These are phyloP conservation scores for Hericium coralloides DNA, from an alignment of 768 basidiomycete species.

Conservation along the genomic window DNA sequence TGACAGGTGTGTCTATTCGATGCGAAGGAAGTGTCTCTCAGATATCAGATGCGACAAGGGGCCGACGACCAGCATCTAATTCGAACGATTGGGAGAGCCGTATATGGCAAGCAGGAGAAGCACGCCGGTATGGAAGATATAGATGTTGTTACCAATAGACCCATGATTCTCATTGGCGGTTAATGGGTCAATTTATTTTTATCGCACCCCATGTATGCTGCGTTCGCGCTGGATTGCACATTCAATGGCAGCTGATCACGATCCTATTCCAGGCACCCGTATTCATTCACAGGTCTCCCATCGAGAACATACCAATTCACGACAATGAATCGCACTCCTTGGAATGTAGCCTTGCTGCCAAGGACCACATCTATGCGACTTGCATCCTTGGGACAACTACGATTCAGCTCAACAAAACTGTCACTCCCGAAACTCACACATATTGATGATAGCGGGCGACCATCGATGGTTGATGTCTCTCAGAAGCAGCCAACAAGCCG, in stretches of 20 bases:
- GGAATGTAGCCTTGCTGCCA: not conserved
- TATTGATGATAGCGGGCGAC: slow-evolving; percentile 58
- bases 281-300: not conserved
- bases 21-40: slow-evolving; percentile 72
- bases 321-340: not conserved
- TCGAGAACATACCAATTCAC: not conserved
- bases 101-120: slow-evolving; percentile 65
- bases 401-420: slow-evolving; percentile 1
- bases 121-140: slow-evolving; percentile 82
- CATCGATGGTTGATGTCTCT: slow-evolving; percentile 79
- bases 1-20: slow-evolving; percentile 83
- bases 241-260: not conserved
- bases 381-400: not conserved
- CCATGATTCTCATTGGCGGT: slow-evolving; percentile 94
- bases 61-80: slow-evolving; percentile 57
- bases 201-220: not conserved
- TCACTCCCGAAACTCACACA: slow-evolving; percentile 44
- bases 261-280: not conserved
- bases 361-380: too few relatives aligned
- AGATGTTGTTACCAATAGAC: slow-evolving; percentile 66
- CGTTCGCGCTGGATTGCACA: not conserved
- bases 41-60: slow-evolving; percentile 62
- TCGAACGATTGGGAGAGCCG: slow-evolving; percentile 51
- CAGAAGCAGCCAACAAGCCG: slow-evolving; percentile 54
- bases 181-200: slow-evolving; percentile 30